Percentiles rank a stretch among this genome's conserved stretches.
Conservation (phyloP, 345 rosid genomes). For the Clarkia xantiana region DNA sequence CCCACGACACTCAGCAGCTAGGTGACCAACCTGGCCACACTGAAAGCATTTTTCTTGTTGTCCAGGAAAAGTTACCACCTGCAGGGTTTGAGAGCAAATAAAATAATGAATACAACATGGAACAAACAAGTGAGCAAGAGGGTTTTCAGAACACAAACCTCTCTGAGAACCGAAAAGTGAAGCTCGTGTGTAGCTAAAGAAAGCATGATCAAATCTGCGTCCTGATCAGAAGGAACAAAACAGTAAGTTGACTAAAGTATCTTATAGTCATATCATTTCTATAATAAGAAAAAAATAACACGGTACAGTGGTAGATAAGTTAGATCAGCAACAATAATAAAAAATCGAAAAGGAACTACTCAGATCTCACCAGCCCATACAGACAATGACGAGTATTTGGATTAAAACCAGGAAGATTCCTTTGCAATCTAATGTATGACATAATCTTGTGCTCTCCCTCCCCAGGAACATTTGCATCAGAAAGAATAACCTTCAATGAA, state of each 20-base stretch:
- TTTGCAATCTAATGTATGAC: constrained; percentile 84
- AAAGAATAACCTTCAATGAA: constrained; percentile 88
- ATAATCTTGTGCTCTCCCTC: constrained; percentile 99
- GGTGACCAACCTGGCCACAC: constrained; percentile 92
- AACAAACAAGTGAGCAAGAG: background rate
- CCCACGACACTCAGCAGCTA: constrained; percentile 87
- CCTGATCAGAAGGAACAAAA: constrained; percentile 35
- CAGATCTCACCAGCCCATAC: constrained; percentile 62
- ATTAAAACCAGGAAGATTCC: constrained; percentile 68
- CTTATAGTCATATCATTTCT: background rate
- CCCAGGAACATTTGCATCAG: constrained; percentile 92
- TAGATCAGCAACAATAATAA: background rate
- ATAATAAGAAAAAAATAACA: background rate
- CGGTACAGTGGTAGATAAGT: background rate
- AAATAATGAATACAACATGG: constrained; percentile 5
- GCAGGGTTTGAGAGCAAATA: constrained; percentile 7
- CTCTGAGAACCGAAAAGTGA: constrained; percentile 95
- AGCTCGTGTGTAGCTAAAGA: constrained; percentile 93
- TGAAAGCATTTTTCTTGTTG: constrained; percentile 84
- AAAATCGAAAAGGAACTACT: background rate
- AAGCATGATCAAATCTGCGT: constrained; percentile 97
- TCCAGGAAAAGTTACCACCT: constrained; percentile 85
- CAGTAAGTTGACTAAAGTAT: no score
- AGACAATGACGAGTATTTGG: constrained; percentile 95
- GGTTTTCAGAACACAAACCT: constrained; percentile 30